Base-by-base conservation (phyloP, 1,284 basidiomycete species). In the Trichosporon coremiiforme region DNA sequence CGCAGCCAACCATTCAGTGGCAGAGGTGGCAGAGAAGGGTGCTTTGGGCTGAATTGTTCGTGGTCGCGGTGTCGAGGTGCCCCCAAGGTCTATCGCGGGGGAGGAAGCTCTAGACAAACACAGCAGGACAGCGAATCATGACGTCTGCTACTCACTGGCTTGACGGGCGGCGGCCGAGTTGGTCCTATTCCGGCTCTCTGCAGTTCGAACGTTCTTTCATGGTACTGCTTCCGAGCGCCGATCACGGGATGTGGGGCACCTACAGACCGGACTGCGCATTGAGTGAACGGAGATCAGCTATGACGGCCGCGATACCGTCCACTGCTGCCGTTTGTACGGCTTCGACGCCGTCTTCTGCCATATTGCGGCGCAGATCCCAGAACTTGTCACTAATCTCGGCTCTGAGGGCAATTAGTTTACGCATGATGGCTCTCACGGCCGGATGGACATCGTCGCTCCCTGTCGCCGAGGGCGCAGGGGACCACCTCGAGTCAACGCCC, bases 21-120 rank as follows among this genome's bases (percentile, higher is more conserved):
- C 50, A 53, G 50, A 53, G 50, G 50, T 53, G 20, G 4, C 50
- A 53, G 50, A 53, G 50, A 53, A 53, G 50, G 50, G 50, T 53
- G 50, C 6, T 5, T 7, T 5, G n/a, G 50, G 50, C 50, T 53
- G 50, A 53, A 53, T 53, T 53, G 50, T 53, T 12, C 22, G 50
- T 53, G 50, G 50, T 53, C 22, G 50, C 50, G 9, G 20, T 10
- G 50, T n/a, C 10, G 41, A 45, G 41, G 41, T 45, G 17, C 41
- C 41, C 41, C 41, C 17, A 12, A 15, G 41, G 15, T 4, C 41
- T 12, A 10, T 35, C 9, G 33, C 6, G 33, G 33, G 33, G 33
- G 33, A 35, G 33, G 33, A 6, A 6, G 33, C 9, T 35, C 6
- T 35, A 35, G 9, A 35, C 33, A 35, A 35, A 10, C 33, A 35